Evolutionary conservation across 2,329 filamentous ascomycete genomes (phyloP), one percentile per base, ranked within the genome.

Genomic region (Penicillium sp.): DNA sequence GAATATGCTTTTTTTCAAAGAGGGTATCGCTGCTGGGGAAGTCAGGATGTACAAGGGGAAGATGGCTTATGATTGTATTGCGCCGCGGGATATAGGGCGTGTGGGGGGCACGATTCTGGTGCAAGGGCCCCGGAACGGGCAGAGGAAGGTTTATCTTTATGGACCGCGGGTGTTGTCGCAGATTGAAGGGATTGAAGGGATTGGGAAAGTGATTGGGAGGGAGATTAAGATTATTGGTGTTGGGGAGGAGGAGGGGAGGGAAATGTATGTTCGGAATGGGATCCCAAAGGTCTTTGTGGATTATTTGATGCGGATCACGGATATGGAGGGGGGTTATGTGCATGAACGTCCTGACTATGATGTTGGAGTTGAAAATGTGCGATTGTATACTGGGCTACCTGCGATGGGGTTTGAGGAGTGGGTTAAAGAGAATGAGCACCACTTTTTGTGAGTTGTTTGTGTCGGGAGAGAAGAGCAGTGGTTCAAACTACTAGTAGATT

Each of bases 81-180:
- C 67, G 0, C 69, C 72, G 0, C 57, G 57, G 2, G 74, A 78
- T 52, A 76, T 79, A 38, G 76, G 76, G 9, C 53, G 59, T 13
- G 74, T 75, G 2, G 55, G 55, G 28, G 75, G 72, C 3, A 62
- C 52, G 0, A 56, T 76, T 7, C 62, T 77, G 2, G 68, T 60
- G 2, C 55, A 66, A 13, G 66, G 67, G 2, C 9, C 52, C 61
- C 24, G 58, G 53, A 28, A 62, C 18, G 29, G 29, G 29, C 29
- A 32, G 29, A 32, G 8, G 29, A 54, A 56, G 26, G 61, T 74
- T 7, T 63, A 63, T 44, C 51, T 75, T 4, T 67, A 61, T 44
- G 73, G 72, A 4, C 71, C 72, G 1, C 36, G 71, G 43, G 26
- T 70, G 6, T 26, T 69, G 9, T 58, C 66, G 1, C 54, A 58